Base-by-base conservation (phyloP, 805 yeast species). In the Cyberlindnera galapagoensis region DNA sequence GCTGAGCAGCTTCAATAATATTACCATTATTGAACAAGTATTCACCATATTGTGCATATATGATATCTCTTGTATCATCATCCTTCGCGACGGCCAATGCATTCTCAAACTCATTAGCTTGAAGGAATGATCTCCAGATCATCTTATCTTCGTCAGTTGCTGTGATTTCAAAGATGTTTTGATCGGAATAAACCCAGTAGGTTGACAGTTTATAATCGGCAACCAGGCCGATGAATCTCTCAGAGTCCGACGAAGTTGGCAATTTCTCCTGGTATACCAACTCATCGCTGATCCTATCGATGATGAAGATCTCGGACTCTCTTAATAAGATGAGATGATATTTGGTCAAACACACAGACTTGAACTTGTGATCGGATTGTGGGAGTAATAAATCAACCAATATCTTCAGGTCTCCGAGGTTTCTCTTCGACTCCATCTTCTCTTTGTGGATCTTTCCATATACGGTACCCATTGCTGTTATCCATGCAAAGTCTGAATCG, bases 101-200 rank as follows among this genome's bases (percentile, higher is more conserved):
- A 27, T 73, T 74, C 12, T 79, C 83, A 54, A 67, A 90, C 35
- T 71, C 57, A 7, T 62, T 54, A 31, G 62, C 62, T 4, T 65
- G 66, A n/a, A 77, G 51, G 46, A 78, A 54, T 1, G 72, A 61
- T 33, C 69, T 71, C 95, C 97, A 85, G 3, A 88, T 76, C 17
- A 81, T 81, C 5, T 69, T 61, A 5, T 76, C 64, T 53, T 90
- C 97, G 47, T 80, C 70, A 21, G 68, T 68, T 9, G 84, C 62
- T 8, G 80, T 66, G 6, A 92, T 57, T 52, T 92, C 98, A 50
- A 69, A 82, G 8, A 92, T 74, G 30, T 65, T 65, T 5, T 58
- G 49, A 9, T 60, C 55, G 0, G 92, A 74, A 46, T 63, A 84
- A 4, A 82, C 56, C 98, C 98, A 92, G 45, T 63, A 82, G 0